A percentile compares a stretch with the other conserved stretches of the same genome.
These are phyloP conservation scores for Epichloe bromicola DNA, from an alignment of 2,329 filamentous ascomycete species.

Conservation along the genomic window DNA sequence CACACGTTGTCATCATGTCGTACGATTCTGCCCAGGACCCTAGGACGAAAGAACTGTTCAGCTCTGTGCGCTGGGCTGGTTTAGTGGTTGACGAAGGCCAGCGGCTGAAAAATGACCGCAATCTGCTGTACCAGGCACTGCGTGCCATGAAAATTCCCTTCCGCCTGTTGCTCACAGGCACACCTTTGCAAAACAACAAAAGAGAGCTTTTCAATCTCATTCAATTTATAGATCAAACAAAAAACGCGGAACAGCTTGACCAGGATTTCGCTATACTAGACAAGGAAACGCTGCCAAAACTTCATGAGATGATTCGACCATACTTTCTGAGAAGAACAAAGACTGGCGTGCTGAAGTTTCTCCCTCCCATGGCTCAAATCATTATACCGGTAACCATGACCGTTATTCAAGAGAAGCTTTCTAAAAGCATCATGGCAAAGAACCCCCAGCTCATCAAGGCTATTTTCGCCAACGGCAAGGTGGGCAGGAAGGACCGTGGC, in stretches of 20 bases:
- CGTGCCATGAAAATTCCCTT: conserved; percentile 65
- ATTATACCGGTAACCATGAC: conserved; percentile 96
- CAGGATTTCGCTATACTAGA: conserved; percentile 64
- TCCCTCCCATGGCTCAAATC: conserved; percentile 88
- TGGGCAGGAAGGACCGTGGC: conserved; percentile 59
- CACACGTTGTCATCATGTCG: conserved; percentile 87
- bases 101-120: conserved; percentile 85
- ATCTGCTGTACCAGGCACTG: conserved; percentile 64
- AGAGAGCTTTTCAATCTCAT: conserved; percentile 92
- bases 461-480: conserved; percentile 59
- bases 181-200: conserved; percentile 90
- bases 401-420: conserved; percentile 81
- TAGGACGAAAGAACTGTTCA: conserved; percentile 52
- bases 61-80: conserved; percentile 66
- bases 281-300: conserved; percentile 63
- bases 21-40: conserved; percentile 80
- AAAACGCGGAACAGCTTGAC: conserved; percentile 62
- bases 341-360: conserved; percentile 74
- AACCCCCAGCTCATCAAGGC: conserved; percentile 73
- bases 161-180: conserved; percentile 77
- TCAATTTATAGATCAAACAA: conserved; percentile 70
- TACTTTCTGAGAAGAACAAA: conserved; percentile 70
- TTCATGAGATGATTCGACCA: conserved; percentile 72
- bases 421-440: conserved; percentile 89
- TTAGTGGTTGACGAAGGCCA: conserved; percentile 93